Evolutionary conservation across 1,284 basidiomycete genomes (phyloP), one percentile per base, ranked within the genome.

Genomic region (Sparassis latifolia): DNA sequence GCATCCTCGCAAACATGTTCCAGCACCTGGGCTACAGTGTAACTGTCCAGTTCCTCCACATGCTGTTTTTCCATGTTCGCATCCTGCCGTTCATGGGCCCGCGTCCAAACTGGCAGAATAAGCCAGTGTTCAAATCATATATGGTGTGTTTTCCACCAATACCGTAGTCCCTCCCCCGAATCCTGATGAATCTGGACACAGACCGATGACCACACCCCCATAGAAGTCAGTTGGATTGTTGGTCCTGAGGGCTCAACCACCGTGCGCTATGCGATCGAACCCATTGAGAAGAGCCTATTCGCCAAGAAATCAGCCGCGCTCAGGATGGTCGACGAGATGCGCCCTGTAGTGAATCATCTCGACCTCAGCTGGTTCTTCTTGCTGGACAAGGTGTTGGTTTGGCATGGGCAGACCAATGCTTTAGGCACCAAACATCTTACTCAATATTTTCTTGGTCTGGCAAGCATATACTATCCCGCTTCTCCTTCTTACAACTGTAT

Each of bases 201-300:
- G 45, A 39, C 45, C 4, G 45, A 47, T 47, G 45, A 47, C 29
- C 45, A 47, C 28, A 47, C 45, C 9, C 45, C 45, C 10, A 30
- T 47, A 5, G 45, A 47, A 39, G 27, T 47, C 6, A 47, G 45
- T 35, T 47, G 45, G 45, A 37, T 47, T 5, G 33, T 39, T 10
- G 27, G 27, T 33, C 12, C 31, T 10, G 33, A 47, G 7, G 45
- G 33, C 35, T 5, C 12, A 27, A 20, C 37, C 10, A n/a, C n/a
- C 33, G 45, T 47, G 33, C 45, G 45, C 5, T 47, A 47, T 47
- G 31, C 12, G 10, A 37, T 47, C 28, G 45, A 47, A 10, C 45
- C 45, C 7, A 33, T 47, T 10, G 44, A 33, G 5, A 33, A 5
- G 10, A 45, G 20, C 44, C n/a, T 27, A 27, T 28, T 9, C 12